Evolutionary conservation across 2,329 filamentous ascomycete species (phyloP).

Genomic region (Xylaria sp.): DNA sequence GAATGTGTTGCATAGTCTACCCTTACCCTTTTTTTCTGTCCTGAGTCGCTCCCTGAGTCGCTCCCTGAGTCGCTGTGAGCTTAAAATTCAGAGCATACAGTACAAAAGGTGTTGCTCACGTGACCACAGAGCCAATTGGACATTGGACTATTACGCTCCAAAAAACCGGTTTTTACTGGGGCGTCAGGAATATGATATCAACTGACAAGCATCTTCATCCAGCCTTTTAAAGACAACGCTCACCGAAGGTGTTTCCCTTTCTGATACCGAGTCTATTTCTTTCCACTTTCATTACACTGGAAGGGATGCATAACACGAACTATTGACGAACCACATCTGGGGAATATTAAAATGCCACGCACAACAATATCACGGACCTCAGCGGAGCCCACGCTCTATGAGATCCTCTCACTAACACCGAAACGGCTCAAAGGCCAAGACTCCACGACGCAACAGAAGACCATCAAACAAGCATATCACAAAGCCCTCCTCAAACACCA

Average conservation of each 20-base stretch:
- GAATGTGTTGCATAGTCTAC: background rate
- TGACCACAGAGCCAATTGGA: slow-evolving; percentile 33
- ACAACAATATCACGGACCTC: slow-evolving; percentile 36
- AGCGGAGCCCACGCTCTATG: slow-evolving; percentile 59
- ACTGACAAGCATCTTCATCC: slow-evolving; percentile 27
- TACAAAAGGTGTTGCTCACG: slow-evolving; percentile 30
- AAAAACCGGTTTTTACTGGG: slow-evolving; percentile 38
- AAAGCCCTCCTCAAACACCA: slow-evolving; percentile 69
- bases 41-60: too few species aligned
- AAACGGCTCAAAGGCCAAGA: slow-evolving; percentile 51
- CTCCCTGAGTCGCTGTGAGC: background rate
- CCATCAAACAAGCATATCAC: slow-evolving; percentile 67
- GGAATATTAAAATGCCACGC: slow-evolving; percentile 33
- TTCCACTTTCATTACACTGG: slow-evolving; percentile 1
- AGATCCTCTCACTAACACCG: slow-evolving; percentile 62
- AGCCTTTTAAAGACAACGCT: slow-evolving; percentile 2
- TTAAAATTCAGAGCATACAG: background rate
- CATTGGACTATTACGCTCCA: slow-evolving; percentile 23
- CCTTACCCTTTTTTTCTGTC: background rate
- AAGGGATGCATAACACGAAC: background rate
- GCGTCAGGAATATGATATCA: slow-evolving; percentile 16
- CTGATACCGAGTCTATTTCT: background rate
- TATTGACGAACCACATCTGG: background rate
- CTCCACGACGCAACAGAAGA: slow-evolving; percentile 50
- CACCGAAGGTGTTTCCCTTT: background rate